Evolutionary conservation across 148 eudicot genomes (phyloP), one percentile per base, ranked within the genome.

Genomic region (Linanthus parryae): DNA sequence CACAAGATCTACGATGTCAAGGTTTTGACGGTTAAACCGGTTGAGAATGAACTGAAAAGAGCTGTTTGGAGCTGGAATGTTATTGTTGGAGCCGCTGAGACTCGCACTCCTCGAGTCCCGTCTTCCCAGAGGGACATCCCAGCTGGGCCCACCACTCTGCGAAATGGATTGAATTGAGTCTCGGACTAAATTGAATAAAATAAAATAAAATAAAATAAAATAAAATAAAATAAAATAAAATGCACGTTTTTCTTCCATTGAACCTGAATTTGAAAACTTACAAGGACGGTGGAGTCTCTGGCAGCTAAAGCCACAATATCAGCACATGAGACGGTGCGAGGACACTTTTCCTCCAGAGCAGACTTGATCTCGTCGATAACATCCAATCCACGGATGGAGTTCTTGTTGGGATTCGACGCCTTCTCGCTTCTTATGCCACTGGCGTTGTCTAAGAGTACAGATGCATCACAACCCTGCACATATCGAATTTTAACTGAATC

Each of bases 41-140:
- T 92, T 81, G 44, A 86, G 80, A 62, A 91, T 81, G 61, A 95
- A 78, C 37, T 83, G 78, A 44, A 91, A 91, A 5, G 97, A 80
- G 84, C 74, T 81, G 73, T 80, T 91, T 35, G 95, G 97, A 31
- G 94, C 91, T 17, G 97, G 97, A 54, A 90, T 90, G 66, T 86
- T 72, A 23, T 74, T 59, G 76, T 91, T 91, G 11, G 97, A 76
- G 29, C 95, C 95, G 45, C 80, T 74, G 52, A 91, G 50, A 59
- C 97, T 91, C 20, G 94, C 95, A 35, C 68, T 65, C 26, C 40
- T 57, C 0, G 95, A 74, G 65, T 91, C 97, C 57, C 82, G 80
- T 71, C 97, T 78, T 55, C 97, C 97, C 45, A 91, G 44, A 31
- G 94, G 89, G 17, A 91, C 88, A 40, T 67, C 92, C 97, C 97